phyloP scores from a whole-genome alignment of 2,329 filamentous ascomycete genomes.

The Cladosporium sp. region DNA sequence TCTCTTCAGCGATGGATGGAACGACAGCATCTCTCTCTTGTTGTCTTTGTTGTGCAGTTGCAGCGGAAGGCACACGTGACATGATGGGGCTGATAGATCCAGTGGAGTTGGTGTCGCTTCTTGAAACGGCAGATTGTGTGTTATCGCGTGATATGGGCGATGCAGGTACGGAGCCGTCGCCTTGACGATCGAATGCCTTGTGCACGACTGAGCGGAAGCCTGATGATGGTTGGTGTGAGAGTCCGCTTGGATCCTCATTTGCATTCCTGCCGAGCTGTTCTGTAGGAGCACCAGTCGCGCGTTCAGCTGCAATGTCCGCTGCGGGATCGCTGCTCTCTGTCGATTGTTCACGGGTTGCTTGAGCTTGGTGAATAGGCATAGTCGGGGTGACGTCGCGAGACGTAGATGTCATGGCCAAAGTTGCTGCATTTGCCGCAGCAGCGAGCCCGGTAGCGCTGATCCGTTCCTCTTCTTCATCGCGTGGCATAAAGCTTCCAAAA shows the following conservation, averaged over 20 bases:
- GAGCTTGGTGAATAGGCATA: background rate
- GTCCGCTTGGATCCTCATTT: constrained; percentile 3
- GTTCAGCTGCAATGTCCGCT: constrained; percentile 5
- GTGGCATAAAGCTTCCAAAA: constrained; percentile 34
- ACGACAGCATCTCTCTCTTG: constrained; percentile 42
- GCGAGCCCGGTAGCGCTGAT: constrained; percentile 5
- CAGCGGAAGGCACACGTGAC: constrained; percentile 49
- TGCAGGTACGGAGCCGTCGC: constrained; percentile 50
- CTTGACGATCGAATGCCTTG: constrained; percentile 59
- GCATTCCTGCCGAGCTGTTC: constrained; percentile 5
- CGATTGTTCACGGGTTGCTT: background rate
- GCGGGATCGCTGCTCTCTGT: background rate
- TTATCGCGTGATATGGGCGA: constrained; percentile 40
- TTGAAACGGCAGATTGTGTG: constrained; percentile 25
- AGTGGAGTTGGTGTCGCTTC: constrained; percentile 61
- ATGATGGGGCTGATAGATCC: constrained; percentile 64
- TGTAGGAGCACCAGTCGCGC: background rate
- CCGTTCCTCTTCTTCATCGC: constrained; percentile 8
- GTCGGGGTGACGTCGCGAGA: background rate
- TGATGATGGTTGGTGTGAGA: constrained; percentile 10
- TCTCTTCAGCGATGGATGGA: constrained; percentile 57
- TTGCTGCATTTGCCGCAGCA: background rate
- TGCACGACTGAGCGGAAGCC: constrained; percentile 46
- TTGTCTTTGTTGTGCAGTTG: constrained; percentile 30
- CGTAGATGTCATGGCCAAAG: background rate